These are phyloP conservation scores for Eucalyptus albens DNA, from an alignment of 345 rosid species.

Conservation along the genomic window DNA sequence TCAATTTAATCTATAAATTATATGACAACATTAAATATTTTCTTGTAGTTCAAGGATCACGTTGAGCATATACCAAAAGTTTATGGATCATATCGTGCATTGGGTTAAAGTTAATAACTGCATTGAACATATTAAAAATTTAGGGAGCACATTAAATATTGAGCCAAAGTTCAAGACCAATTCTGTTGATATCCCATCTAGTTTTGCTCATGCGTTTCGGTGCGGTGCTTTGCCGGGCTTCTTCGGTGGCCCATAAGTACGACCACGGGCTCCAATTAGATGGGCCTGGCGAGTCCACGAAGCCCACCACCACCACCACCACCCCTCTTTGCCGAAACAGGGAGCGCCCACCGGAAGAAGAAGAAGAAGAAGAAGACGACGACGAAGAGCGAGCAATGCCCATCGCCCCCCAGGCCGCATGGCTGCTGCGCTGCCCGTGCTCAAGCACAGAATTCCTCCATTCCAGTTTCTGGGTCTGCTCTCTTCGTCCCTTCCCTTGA, in stretches of 20 bases:
- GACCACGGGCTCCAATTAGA: not conserved
- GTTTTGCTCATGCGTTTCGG: not conserved
- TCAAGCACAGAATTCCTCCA: slow-evolving; percentile 16
- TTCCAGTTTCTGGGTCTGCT: slow-evolving; percentile 15
- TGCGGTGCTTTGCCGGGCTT: not conserved
- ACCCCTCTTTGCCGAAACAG: not conserved
- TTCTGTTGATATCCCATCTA: not conserved
- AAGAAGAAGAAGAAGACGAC: not conserved
- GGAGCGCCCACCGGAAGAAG: not conserved
- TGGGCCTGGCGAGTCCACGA: not conserved
- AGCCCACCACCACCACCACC: not conserved
- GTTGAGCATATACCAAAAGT: not conserved
- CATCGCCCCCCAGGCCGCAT: not conserved
- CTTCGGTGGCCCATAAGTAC: not conserved
- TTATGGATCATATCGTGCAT: not conserved
- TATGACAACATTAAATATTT: not conserved
- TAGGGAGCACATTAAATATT: accelerated
- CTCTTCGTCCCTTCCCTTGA: slow-evolving; percentile 4
- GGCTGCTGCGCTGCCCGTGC: not conserved
- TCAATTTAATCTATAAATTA: not conserved
- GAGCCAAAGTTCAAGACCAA: too few species aligned
- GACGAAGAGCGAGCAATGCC: not conserved
- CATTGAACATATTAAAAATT: too few species aligned
- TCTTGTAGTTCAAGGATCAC: not conserved
- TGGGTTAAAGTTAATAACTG: accelerated